Evolutionary conservation across 2,329 filamentous ascomycete genomes (phyloP), one percentile per base, ranked within the genome.

Genomic region (Neonectria neomacrospora): DNA sequence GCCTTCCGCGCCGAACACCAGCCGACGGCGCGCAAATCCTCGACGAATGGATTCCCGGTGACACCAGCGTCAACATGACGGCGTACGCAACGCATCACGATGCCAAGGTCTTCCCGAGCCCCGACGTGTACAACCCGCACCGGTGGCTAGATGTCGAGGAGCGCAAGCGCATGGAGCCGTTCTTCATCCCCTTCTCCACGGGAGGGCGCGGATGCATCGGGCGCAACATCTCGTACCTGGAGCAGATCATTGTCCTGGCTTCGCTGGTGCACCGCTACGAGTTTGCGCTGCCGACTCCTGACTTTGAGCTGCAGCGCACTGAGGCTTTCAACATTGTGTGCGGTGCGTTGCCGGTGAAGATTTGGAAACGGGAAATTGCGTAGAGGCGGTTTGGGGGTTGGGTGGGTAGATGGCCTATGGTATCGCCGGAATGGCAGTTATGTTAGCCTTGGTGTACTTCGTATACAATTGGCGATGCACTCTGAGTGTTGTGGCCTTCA

Each of bases 181-280:
- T 73, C 30, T 72, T 82, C 44, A 69, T 81, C 5, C 53, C 79
- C 1, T 83, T 82, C 58, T 76, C 74, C 2, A 80, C 76, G 48
- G 81, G 79, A 4, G 72, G 73, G 2, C 65, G 81, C 26, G 70
- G 70, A 16, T 83, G 81, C 61, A 67, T 82, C 2, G 80, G 81
- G 0, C 70, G 74, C 23, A 76, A 76, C 47, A 75, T 77, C 7
- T 72, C 73, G 0, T 74, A 81, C 57, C 71, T 84, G 14, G 81
- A 84, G 71, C 81, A 84, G 69, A 77, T 77, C 0, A 76, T 83
- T 9, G 65, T 80, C 1, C 23, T 83, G 6, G 80, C 79, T 2
- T 77, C 77, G 0, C 50, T 83, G 18, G 71, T 83, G 0, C 77
- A 80, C 65, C 71, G 78, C 1, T 82, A 79, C 52, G 77, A 81